These are phyloP conservation scores for Dioscorea zingiberensis DNA, from an alignment of 106 monocot genomes.

Conservation along the genomic window DNA sequence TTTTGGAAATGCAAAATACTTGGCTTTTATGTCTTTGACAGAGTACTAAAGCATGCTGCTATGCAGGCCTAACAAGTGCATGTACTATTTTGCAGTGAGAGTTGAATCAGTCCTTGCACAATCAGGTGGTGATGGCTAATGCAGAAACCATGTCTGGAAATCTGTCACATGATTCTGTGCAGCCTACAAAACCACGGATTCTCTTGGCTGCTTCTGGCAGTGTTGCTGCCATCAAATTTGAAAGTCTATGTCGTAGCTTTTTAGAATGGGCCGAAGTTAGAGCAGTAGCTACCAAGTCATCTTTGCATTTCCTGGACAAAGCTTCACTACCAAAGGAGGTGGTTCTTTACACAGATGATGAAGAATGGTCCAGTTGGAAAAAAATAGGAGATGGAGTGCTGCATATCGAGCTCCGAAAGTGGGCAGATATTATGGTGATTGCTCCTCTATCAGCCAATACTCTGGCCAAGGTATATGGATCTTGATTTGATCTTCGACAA, in stretches of 20 bases:
- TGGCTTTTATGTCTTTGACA: too few relatives aligned
- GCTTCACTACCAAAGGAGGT: slow-evolving; percentile 54
- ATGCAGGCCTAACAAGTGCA: too few relatives aligned
- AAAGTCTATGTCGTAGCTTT: slow-evolving; percentile 65
- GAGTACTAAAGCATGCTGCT: too few relatives aligned
- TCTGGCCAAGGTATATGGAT: slow-evolving; percentile 67
- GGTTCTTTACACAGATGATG: slow-evolving; percentile 74
- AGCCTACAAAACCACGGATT: slow-evolving; percentile 44
- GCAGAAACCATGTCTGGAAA: slow-evolving; percentile 17
- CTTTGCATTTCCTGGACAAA: slow-evolving; percentile 70
- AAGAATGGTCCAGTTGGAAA: slow-evolving; percentile 93
- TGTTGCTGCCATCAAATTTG: slow-evolving; percentile 92
- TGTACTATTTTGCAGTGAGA: too few relatives aligned
- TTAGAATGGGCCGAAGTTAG: slow-evolving; percentile 84
- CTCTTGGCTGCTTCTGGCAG: slow-evolving; percentile 91
- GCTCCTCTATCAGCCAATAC: slow-evolving; percentile 94
- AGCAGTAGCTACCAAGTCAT: slow-evolving; percentile 75
- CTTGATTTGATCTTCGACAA: too few relatives aligned
- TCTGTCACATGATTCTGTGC: slow-evolving; percentile 1
- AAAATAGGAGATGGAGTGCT: slow-evolving; percentile 85
- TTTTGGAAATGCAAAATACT: too few relatives aligned
- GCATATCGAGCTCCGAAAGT: slow-evolving; percentile 89
- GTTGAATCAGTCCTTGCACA: too few relatives aligned
- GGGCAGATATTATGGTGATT: slow-evolving; percentile 83
- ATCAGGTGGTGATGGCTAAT: background rate